Conservation (phyloP, 2,329 filamentous ascomycete species). For the Ceratocystis variospora region DNA sequence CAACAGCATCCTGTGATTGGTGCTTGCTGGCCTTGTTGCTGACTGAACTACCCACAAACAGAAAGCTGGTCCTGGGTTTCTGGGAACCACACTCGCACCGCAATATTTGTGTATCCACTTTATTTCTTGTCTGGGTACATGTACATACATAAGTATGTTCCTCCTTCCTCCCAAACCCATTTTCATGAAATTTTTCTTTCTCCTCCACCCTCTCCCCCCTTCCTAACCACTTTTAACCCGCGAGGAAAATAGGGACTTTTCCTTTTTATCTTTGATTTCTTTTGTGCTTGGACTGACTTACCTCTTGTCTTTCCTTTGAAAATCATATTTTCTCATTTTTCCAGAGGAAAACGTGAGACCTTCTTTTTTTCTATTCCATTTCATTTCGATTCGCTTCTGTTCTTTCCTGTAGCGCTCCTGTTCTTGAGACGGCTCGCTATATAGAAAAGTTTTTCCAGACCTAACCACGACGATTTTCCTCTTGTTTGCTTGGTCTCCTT, state of each 20-base stretch:
- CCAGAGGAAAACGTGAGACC: slow-evolving; percentile 31
- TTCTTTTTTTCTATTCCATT: slow-evolving; percentile 29
- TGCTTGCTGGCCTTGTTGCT: slow-evolving; percentile 2
- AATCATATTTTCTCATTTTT: slow-evolving; percentile 31
- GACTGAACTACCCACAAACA: slow-evolving; percentile 8
- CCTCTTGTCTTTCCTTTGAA: slow-evolving; percentile 21
- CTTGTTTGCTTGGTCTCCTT: neutral
- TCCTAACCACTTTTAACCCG: slow-evolving; percentile 21
- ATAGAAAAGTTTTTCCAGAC: slow-evolving; percentile 3
- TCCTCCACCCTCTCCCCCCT: slow-evolving; percentile 23
- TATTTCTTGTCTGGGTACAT: slow-evolving; percentile 24
- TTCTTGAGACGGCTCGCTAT: slow-evolving; percentile 14
- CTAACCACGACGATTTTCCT: neutral
- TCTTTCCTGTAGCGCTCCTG: slow-evolving; percentile 15
- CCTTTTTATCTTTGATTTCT: slow-evolving; percentile 17
- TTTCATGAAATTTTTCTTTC: slow-evolving; percentile 24
- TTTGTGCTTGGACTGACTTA: slow-evolving; percentile 17
- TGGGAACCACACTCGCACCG: neutral
- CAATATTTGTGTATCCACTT: slow-evolving; percentile 20
- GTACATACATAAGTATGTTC: slow-evolving; percentile 19
- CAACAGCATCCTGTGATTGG: neutral
- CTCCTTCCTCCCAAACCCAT: slow-evolving; percentile 11
- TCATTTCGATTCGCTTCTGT: slow-evolving; percentile 27
- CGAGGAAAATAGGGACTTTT: slow-evolving; percentile 17
- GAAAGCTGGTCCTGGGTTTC: neutral